Percentiles rank a stretch among this genome's conserved stretches.
phyloP scores from a whole-genome alignment of 495 filamentous ascomycete species.

The Aspergillus conjunctus region DNA sequence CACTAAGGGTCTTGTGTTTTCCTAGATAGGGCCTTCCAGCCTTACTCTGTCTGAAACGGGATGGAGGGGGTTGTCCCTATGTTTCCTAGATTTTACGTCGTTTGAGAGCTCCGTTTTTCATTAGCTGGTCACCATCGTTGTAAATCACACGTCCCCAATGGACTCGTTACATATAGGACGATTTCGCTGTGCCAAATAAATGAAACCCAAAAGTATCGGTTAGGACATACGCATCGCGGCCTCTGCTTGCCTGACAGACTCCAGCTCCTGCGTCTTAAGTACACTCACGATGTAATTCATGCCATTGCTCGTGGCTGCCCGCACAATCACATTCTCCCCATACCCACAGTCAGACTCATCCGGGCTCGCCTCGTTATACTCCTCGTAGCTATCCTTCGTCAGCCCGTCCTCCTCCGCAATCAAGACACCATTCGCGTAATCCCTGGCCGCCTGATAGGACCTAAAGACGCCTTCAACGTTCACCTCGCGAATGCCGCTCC shows the following conservation, averaged over 20 bases:
- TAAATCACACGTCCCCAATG: no score
- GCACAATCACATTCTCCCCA: slow-evolving; percentile 30
- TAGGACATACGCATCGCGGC: slow-evolving; percentile 3
- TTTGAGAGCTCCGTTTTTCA: no score
- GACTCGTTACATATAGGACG: no score
- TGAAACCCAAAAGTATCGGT: no score
- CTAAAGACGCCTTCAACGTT: slow-evolving; percentile 22
- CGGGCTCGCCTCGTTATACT: slow-evolving; percentile 22
- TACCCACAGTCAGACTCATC: slow-evolving; percentile 25
- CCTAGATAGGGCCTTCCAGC: no score
- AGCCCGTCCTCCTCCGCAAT: slow-evolving; percentile 18
- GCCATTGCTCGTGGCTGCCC: slow-evolving; percentile 20
- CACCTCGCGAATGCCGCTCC: slow-evolving; percentile 17
- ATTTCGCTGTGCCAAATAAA: no score
- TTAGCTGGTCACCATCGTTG: no score
- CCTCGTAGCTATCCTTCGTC: slow-evolving; percentile 20
- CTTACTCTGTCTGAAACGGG: no score
- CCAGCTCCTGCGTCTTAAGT: slow-evolving; percentile 21
- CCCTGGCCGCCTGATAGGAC: slow-evolving; percentile 22
- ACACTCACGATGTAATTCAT: slow-evolving; percentile 30
- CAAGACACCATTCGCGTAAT: slow-evolving; percentile 21
- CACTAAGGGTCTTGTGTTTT: background rate
- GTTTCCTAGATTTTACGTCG: no score
- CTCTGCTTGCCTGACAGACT: slow-evolving; percentile 23
- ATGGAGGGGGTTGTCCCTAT: no score